Conservation (phyloP, 129 eudicot species). For the Flaveria sonorensis region DNA sequence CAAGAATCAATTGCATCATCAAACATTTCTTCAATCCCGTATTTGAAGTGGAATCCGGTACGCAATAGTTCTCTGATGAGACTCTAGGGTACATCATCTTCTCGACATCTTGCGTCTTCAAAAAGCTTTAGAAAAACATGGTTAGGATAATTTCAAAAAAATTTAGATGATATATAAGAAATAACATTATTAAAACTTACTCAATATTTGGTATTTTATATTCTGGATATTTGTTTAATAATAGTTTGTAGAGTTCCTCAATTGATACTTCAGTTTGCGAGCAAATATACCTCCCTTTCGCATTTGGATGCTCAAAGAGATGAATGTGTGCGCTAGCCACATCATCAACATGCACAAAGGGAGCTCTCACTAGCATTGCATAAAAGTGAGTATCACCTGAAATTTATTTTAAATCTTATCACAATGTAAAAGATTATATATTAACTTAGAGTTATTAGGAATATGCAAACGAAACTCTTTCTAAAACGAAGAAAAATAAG, state of each 20-base stretch:
- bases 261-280: slow-evolving; percentile 39
- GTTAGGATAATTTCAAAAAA: neutral
- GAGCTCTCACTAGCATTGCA: neutral
- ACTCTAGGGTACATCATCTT: slow-evolving; percentile 17
- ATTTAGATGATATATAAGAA: no score
- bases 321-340: slow-evolving; percentile 56
- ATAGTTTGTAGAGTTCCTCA: slow-evolving; percentile 32
- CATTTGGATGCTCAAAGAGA: slow-evolving; percentile 47
- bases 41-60: slow-evolving; percentile 48
- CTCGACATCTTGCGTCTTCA: slow-evolving; percentile 28
- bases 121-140: slow-evolving; percentile 19
- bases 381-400: slow-evolving; percentile 33
- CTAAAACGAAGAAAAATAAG: no score
- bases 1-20: slow-evolving; percentile 58
- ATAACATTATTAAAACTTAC: slow-evolving; percentile 36
- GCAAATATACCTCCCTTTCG: slow-evolving; percentile 66
- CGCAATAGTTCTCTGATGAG: slow-evolving; percentile 39
- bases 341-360: slow-evolving; percentile 56
- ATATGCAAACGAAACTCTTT: no score
- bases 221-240: slow-evolving; percentile 48
- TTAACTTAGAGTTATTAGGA: no score
- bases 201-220: slow-evolving; percentile 44
- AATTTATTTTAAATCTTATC: neutral
- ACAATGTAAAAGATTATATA: no score
- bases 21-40: slow-evolving; percentile 56